Conservation (phyloP, 306 rosid genomes). For the Glycine soja region DNA sequence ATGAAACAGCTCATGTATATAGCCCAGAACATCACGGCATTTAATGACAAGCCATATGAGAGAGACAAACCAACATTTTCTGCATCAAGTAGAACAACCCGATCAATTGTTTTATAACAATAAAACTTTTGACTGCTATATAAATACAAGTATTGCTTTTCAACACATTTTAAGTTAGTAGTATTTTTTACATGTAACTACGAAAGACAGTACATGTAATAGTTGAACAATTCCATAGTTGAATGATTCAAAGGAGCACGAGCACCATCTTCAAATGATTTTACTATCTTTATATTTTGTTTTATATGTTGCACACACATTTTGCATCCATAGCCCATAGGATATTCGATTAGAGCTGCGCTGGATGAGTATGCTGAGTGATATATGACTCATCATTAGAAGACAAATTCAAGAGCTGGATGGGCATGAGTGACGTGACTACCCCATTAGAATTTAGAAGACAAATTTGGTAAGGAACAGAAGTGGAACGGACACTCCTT, state of each 20-base stretch:
- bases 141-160: not conserved
- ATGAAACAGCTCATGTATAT: slow-evolving; percentile 87
- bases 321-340: not conserved
- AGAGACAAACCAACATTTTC: slow-evolving; percentile 91
- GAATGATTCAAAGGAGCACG: too few relatives aligned
- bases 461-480: not conserved
- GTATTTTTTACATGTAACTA: too few relatives aligned
- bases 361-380: not conserved
- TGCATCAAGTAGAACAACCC: slow-evolving; percentile 45
- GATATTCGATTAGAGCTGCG: not conserved
- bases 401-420: too few relatives aligned
- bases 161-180: not conserved
- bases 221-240: not conserved
- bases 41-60: slow-evolving; percentile 88
- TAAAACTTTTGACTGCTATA: slow-evolving; percentile 31
- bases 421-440: not conserved
- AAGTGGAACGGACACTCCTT: not conserved
- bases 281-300: not conserved
- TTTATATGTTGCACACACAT: not conserved
- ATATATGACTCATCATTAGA: not conserved
- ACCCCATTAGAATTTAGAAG: not conserved
- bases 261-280: too few relatives aligned
- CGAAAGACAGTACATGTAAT: not conserved
- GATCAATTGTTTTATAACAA: slow-evolving; percentile 27
- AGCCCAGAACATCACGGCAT: slow-evolving; percentile 76